A percentile compares a stretch with the other conserved stretches of the same genome.
Conservation (phyloP, 2,329 filamentous ascomycete genomes). For the Xylaria sp. region DNA sequence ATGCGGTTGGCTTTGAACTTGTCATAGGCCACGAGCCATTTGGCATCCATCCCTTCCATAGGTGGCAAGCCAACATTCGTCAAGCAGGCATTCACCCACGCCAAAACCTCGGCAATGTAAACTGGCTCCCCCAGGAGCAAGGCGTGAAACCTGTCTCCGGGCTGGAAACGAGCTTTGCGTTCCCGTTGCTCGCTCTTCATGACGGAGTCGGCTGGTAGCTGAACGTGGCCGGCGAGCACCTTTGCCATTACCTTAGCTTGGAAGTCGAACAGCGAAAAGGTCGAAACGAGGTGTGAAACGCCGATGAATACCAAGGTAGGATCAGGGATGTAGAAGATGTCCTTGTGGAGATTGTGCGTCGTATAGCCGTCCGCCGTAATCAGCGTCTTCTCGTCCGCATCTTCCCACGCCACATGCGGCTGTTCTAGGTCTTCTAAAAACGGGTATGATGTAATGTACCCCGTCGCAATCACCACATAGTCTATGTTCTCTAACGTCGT, state of each 20-base stretch:
- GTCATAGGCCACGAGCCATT: conserved; percentile 46
- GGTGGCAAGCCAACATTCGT: conserved; percentile 38
- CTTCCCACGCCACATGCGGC: conserved; percentile 50
- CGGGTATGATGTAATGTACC: conserved; percentile 74
- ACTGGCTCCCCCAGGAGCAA: conserved; percentile 48
- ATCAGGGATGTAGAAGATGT: conserved; percentile 77
- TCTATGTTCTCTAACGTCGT: conserved; percentile 65
- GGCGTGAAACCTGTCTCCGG: conserved; percentile 53
- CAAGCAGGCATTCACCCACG: conserved; percentile 45
- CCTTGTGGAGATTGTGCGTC: conserved; percentile 74
- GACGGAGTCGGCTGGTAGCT: conserved; percentile 55
- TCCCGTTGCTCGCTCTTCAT: conserved; percentile 52
- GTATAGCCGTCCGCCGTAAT: conserved; percentile 71
- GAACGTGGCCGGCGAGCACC: conserved; percentile 62
- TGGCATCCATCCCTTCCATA: conserved; percentile 49
- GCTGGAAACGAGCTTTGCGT: conserved; percentile 45
- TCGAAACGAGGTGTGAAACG: conserved; percentile 72
- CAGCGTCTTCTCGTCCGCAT: conserved; percentile 64
- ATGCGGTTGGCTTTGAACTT: conserved; percentile 26
- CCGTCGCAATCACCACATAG: conserved; percentile 71
- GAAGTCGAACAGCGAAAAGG: conserved; percentile 76
- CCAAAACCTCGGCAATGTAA: conserved; percentile 49
- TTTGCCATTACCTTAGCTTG: conserved; percentile 71
- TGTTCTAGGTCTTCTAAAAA: conserved; percentile 67
- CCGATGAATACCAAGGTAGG: conserved; percentile 72